Percentiles rank a stretch among this genome's conserved stretches.
Conservation (phyloP, 75 land plant species). For the Picea sitchensis region DNA sequence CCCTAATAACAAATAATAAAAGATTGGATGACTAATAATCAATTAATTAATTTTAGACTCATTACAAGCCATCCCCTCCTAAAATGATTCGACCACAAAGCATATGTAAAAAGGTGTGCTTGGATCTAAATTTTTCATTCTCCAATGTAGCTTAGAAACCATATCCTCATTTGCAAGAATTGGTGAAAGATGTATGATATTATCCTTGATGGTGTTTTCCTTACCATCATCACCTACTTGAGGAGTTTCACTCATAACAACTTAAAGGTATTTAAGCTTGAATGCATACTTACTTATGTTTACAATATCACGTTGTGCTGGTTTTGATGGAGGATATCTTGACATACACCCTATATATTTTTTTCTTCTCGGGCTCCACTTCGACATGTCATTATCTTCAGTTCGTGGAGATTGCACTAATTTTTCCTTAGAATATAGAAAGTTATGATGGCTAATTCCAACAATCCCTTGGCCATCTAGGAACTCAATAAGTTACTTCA, state of each 20-base stretch:
- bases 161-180: slow-evolving; percentile 41
- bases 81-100: no score
- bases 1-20: no score
- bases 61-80: no score
- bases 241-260: slow-evolving; percentile 4
- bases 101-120: no score
- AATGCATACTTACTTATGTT: slow-evolving; percentile 26
- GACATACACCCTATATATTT: no score
- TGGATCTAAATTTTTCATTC: no score
- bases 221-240: slow-evolving; percentile 4
- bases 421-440: slow-evolving; percentile 86
- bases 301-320: background rate
- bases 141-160: no score
- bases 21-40: no score
- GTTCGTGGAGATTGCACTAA: slow-evolving; percentile 33
- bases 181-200: slow-evolving; percentile 41
- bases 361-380: slow-evolving; percentile 21
- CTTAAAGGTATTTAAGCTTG: slow-evolving; percentile 40
- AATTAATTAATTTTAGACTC: no score
- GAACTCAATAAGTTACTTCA: slow-evolving; percentile 66
- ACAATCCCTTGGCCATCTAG: slow-evolving; percentile 72
- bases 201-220: slow-evolving; percentile 30
- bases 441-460: slow-evolving; percentile 90
- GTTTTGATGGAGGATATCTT: background rate
- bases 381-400: slow-evolving; percentile 33